phyloP scores from a whole-genome alignment of 1,284 basidiomycete genomes.

The Grifola frondosa region DNA sequence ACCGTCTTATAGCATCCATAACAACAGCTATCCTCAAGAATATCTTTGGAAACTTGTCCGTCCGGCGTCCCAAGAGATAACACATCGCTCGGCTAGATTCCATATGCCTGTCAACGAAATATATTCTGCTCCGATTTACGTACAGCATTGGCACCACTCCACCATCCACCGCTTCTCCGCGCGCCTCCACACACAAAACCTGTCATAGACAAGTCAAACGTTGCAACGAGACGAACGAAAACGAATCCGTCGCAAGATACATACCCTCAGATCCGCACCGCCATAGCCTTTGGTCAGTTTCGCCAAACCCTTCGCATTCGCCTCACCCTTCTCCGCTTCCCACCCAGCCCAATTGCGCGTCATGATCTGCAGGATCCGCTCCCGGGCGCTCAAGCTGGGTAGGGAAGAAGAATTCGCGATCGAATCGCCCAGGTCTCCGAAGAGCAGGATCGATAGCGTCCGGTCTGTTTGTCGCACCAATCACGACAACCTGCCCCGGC shows the following conservation, averaged over 20 bases:
- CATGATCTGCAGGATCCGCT: slow-evolving; percentile 91
- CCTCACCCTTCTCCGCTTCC: slow-evolving; percentile 56
- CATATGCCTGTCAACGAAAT: too few relatives aligned
- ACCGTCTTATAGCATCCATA: too few relatives aligned
- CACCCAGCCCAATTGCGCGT: slow-evolving; percentile 91
- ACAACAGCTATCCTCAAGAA: too few relatives aligned
- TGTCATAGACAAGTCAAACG: too few relatives aligned
- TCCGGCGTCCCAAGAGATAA: too few relatives aligned
- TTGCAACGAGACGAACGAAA: too few relatives aligned
- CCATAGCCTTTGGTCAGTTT: slow-evolving; percentile 97
- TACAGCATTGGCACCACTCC: too few relatives aligned
- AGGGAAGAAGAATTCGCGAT: slow-evolving; percentile 99
- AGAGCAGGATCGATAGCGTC: slow-evolving; percentile 97
- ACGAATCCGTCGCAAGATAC: slow-evolving; percentile 31
- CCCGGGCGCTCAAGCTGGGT: slow-evolving; percentile 81
- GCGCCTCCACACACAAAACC: too few relatives aligned
- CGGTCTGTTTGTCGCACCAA: slow-evolving; percentile 96
- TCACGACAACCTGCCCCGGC: slow-evolving; percentile 97
- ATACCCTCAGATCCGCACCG: slow-evolving; percentile 91
- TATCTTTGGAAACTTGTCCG: too few relatives aligned
- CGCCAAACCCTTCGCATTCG: slow-evolving; percentile 72
- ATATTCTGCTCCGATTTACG: too few relatives aligned
- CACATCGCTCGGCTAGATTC: too few relatives aligned
- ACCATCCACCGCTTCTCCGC: too few relatives aligned
- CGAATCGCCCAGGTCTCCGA: slow-evolving; percentile 92